A percentile compares a stretch with the other conserved stretches of the same genome.
These are phyloP conservation scores for Quercus suber DNA, from an alignment of 306 rosid species.

Conservation along the genomic window DNA sequence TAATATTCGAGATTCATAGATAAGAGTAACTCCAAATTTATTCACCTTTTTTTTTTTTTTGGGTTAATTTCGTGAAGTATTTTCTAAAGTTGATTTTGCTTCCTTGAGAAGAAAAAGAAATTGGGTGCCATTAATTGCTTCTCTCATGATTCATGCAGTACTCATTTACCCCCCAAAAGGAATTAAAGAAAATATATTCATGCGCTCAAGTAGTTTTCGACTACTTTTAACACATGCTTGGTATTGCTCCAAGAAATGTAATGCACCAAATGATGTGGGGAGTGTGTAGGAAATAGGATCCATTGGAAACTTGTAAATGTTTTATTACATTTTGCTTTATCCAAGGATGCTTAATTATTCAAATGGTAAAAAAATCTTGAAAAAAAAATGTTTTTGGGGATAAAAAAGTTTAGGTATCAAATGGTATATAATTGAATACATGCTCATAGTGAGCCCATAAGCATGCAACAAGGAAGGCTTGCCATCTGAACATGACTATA, in stretches of 20 bases:
- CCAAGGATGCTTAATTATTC: too few relatives aligned
- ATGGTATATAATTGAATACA: background rate
- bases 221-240: too few relatives aligned
- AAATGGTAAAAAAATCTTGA: too few relatives aligned
- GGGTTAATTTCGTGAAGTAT: background rate
- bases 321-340: too few relatives aligned
- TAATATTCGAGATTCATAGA: background rate
- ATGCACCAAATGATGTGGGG: too few relatives aligned
- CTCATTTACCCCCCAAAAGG: too few relatives aligned
- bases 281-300: too few relatives aligned
- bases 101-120: background rate
- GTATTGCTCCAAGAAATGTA: too few relatives aligned
- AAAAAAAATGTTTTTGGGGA: background rate
- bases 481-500: constrained; percentile 1
- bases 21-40: background rate
- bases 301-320: too few relatives aligned
- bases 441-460: background rate
- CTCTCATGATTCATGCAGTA: background rate
- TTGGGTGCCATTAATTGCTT: background rate
- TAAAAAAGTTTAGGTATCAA: background rate
- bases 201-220: too few relatives aligned
- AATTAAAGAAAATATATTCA: too few relatives aligned
- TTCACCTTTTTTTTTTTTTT: background rate
- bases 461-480: background rate
- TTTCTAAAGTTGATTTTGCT: background rate